A percentile compares a stretch with the other conserved stretches of the same genome.
Conservation (phyloP, 768 basidiomycete species). For the Russula olivacea region DNA sequence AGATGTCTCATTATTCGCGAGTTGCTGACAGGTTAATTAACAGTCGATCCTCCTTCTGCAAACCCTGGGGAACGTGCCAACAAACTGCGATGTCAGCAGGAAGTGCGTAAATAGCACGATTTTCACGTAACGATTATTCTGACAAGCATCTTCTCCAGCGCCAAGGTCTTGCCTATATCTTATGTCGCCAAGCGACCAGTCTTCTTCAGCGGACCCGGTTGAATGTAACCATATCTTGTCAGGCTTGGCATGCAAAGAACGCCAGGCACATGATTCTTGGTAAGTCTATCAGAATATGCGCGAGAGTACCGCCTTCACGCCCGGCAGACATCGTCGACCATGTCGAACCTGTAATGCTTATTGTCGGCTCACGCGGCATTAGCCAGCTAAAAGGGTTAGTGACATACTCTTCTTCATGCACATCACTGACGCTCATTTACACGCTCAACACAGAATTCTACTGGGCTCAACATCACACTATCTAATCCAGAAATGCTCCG, state of each 20-base stretch:
- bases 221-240: conserved; percentile 82
- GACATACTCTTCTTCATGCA: not conserved
- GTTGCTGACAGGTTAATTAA: conserved; percentile 1
- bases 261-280: conserved; percentile 82
- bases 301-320: not conserved
- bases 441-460: conserved; percentile 54
- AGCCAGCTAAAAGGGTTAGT: conserved; percentile 81
- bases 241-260: conserved; percentile 98
- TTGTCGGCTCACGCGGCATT: conserved; percentile 91
- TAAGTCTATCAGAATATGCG: conserved; percentile 26
- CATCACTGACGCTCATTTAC: conserved; percentile 4
- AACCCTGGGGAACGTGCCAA: conserved; percentile 67
- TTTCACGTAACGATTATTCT: conserved; percentile 9
- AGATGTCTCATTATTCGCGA: conserved; percentile 1
- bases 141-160: conserved; percentile 44
- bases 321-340: conserved; percentile 74
- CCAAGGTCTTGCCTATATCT: conserved; percentile 81
- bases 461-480: conserved; percentile 96
- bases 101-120: conserved; percentile 44
- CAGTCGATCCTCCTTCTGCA: conserved; percentile 64
- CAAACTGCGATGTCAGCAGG: conserved; percentile 86
- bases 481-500: conserved; percentile 88
- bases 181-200: conserved; percentile 82
- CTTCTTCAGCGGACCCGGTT: conserved; percentile 87
- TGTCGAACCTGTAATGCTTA: conserved; percentile 82